Evolutionary conservation across 2,329 filamentous ascomycete genomes (phyloP), one percentile per base, ranked within the genome.

Genomic region (Triangularia verruculosa): DNA sequence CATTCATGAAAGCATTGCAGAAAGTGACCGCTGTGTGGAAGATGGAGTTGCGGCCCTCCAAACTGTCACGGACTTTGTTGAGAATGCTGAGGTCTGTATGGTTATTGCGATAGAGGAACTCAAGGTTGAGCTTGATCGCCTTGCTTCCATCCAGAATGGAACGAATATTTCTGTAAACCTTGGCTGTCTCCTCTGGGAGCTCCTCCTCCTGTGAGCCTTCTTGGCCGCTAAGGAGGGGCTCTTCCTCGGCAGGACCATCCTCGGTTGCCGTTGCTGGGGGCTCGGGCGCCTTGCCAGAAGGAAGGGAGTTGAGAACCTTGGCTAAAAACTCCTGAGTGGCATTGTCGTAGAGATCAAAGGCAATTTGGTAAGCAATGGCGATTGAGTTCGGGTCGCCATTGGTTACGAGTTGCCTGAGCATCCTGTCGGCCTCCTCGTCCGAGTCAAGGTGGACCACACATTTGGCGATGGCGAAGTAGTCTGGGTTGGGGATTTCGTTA

Each of bases 1-100:
- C 93, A 75, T 99, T 96, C 95, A 99, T 99, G 76, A 99, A 98
- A 11, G 93, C 95, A 72, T 98, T 98, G 73, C 94, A 95, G 73
- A 99, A 95, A 0, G 95, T 98, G 62, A 99, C 92, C 3, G 93
- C 93, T 1, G 93, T 96, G 77, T 99, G 95, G 84, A 98, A 98
- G 70, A 99, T 99, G 30, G 94, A 98, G 79, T 97, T 98, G 60
- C 96, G 87, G 34, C 93, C 93, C 74, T 99, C 95, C 15, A 99
- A 81, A 70, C 93, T 97, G 75, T 99, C 95, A 58, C 94, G 90
- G 53, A 99, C 89, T 80, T 97, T 97, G 83, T 97, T 97, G 63
- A 99, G 82, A 66, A 99, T 95, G 71, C 88, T 90, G 68, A 93
- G 85, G 73, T 99, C 95, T 43, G 93, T 93, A 74, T 90, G 93